These are phyloP conservation scores for Telopea speciosissima DNA, from an alignment of 177 flowering plant species.

Conservation along the genomic window DNA sequence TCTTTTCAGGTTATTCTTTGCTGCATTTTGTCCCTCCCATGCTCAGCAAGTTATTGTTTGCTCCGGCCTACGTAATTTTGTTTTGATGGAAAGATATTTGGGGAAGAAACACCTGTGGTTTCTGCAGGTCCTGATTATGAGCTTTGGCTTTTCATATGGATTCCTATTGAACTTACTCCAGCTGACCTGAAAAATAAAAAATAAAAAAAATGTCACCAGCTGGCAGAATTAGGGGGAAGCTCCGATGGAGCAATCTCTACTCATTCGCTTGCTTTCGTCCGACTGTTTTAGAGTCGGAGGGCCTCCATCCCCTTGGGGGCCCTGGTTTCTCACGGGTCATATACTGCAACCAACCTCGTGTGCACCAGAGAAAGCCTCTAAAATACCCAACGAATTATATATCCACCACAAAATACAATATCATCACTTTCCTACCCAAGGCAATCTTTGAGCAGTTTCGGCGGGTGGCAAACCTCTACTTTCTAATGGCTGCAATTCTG, in stretches of 20 bases:
- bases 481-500: conserved; percentile 67
- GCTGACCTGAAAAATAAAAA: conserved; percentile 14
- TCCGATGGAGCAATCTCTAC: conserved; percentile 59
- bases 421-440: conserved; percentile 69
- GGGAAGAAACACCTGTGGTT: not conserved
- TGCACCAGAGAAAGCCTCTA: conserved; percentile 53
- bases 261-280: conserved; percentile 57
- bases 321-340: conserved; percentile 74
- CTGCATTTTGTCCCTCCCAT: not conserved
- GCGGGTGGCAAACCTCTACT: conserved; percentile 79
- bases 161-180: conserved; percentile 1
- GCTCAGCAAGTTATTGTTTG: not conserved
- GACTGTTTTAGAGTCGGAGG: conserved; percentile 27
- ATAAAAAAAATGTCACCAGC: conserved; percentile 29
- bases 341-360: conserved; percentile 64
- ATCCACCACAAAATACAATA: conserved; percentile 81
- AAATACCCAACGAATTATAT: conserved; percentile 50
- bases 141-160: conserved; percentile 6
- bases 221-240: conserved; percentile 54
- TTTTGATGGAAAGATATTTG: not conserved
- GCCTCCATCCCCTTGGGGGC: conserved; percentile 43
- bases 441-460: conserved; percentile 82
- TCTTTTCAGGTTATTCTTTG: not conserved
- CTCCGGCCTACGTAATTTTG: not conserved
- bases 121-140: not conserved